Percentiles rank a stretch among this genome's conserved stretches.
phyloP scores from a whole-genome alignment of 202 grass and related monocot genomes.

The Alloteropsis angusta region DNA sequence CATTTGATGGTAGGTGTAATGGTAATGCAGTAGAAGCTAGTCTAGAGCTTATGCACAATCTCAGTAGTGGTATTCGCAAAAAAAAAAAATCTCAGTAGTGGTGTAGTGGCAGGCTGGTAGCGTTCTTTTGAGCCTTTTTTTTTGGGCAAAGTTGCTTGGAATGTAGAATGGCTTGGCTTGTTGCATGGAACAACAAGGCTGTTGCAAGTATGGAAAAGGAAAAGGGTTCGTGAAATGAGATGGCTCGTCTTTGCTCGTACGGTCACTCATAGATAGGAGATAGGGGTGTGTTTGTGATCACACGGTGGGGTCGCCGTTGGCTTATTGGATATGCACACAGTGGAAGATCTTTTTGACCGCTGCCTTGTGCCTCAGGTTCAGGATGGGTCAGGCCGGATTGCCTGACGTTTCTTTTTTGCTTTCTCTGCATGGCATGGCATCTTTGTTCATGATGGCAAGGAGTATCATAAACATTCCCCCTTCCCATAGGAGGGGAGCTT shows the following conservation, averaged over 20 bases:
- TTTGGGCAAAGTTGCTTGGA: background rate
- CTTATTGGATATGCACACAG: conserved; percentile 5
- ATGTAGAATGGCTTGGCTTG: background rate
- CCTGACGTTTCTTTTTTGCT: conserved; percentile 14
- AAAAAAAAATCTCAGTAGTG: background rate
- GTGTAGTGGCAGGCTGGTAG: background rate
- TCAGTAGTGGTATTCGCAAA: background rate
- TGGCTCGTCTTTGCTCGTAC: background rate
- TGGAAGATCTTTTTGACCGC: conserved; percentile 41
- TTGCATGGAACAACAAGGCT: conserved; percentile 11
- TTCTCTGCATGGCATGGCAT: conserved; percentile 40
- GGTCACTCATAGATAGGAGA: background rate
- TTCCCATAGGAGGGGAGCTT: conserved; percentile 30
- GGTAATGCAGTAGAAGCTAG: conserved; percentile 12
- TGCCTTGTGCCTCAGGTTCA: too few relatives aligned
- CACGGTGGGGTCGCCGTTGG: conserved; percentile 3
- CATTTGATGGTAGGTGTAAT: background rate
- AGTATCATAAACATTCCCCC: conserved; percentile 35
- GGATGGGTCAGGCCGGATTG: background rate
- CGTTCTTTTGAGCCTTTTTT: conserved; percentile 19
- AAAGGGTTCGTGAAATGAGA: background rate
- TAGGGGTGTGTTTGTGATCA: background rate
- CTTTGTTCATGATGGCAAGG: conserved; percentile 23
- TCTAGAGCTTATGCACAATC: background rate
- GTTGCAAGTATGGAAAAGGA: conserved; percentile 3